phyloP scores from a whole-genome alignment of 2,329 filamentous ascomycete species.

The Fusarium succisae region DNA sequence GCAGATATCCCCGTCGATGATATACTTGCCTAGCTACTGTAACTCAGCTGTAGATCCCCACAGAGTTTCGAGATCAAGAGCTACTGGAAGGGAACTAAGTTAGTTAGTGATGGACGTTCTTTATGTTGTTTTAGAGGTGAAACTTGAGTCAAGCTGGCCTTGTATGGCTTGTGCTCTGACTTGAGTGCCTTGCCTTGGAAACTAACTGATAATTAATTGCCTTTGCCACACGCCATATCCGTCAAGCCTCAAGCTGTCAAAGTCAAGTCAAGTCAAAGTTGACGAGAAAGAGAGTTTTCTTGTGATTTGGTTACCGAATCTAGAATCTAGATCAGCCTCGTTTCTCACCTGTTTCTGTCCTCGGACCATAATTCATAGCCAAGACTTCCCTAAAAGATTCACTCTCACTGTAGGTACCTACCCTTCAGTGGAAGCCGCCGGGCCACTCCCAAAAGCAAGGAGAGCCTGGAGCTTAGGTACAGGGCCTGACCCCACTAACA shows the following conservation, averaged over 20 bases:
- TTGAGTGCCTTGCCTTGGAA: not conserved
- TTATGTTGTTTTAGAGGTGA: not conserved
- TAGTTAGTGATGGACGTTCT: not conserved
- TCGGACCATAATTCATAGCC: not conserved
- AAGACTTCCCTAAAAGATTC: constrained; percentile 4
- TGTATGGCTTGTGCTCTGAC: not conserved
- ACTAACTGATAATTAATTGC: not conserved
- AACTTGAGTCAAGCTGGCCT: not conserved
- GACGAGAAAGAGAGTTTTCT: not conserved
- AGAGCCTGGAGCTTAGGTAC: not conserved
- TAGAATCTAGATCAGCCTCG: constrained; percentile 1
- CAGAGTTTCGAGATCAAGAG: not conserved
- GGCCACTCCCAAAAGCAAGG: constrained; percentile 16
- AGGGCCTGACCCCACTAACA: constrained; percentile 1
- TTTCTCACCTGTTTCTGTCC: not conserved
- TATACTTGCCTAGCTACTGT: not conserved
- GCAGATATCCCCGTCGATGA: not conserved
- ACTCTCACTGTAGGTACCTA: not conserved
- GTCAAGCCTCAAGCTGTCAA: not conserved
- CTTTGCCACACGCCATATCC: not conserved
- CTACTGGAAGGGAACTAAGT: constrained; percentile 2
- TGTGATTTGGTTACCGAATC: not conserved
- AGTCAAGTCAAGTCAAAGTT: not conserved
- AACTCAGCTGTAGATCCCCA: not conserved
- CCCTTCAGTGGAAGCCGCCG: constrained; percentile 3